Conservation (phyloP, 352 stramenopile genomes). For the Phytopythium oedochilum region DNA sequence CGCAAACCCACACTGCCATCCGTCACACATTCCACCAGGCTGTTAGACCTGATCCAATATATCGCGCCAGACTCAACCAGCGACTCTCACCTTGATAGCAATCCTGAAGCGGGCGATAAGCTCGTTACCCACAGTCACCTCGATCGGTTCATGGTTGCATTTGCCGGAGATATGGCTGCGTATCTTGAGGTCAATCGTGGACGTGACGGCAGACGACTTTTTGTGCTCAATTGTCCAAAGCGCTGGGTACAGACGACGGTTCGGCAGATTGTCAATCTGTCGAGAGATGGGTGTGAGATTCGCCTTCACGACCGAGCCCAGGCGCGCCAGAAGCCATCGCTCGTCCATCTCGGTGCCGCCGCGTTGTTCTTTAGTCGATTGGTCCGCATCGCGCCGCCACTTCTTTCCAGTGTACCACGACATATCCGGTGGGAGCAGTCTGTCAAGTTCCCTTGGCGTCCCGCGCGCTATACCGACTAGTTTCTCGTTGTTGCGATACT, state of each 20-base stretch:
- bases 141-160: conserved; percentile 20
- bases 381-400: not conserved
- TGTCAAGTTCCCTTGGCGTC: too few relatives aligned
- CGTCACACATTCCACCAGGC: too few relatives aligned
- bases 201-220: not conserved
- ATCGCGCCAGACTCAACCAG: too few relatives aligned
- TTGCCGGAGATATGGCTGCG: conserved; percentile 19
- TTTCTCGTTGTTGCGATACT: too few relatives aligned
- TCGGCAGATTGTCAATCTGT: not conserved
- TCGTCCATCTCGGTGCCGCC: not conserved
- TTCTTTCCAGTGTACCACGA: not conserved
- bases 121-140: conserved; percentile 6
- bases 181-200: conserved; percentile 9
- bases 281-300: too few relatives aligned
- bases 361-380: not conserved
- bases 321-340: too few relatives aligned
- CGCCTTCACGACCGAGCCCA: too few relatives aligned
- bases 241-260: conserved; percentile 6
- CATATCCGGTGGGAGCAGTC: not conserved
- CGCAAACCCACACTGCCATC: not conserved
- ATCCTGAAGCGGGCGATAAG: conserved; percentile 12
- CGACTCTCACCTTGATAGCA: not conserved
- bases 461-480: too few relatives aligned
- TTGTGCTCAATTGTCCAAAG: conserved; percentile 22
- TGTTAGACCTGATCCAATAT: too few relatives aligned